These are phyloP conservation scores for Gastrolobium villosum DNA, from an alignment of 306 rosid genomes.

Conservation along the genomic window DNA sequence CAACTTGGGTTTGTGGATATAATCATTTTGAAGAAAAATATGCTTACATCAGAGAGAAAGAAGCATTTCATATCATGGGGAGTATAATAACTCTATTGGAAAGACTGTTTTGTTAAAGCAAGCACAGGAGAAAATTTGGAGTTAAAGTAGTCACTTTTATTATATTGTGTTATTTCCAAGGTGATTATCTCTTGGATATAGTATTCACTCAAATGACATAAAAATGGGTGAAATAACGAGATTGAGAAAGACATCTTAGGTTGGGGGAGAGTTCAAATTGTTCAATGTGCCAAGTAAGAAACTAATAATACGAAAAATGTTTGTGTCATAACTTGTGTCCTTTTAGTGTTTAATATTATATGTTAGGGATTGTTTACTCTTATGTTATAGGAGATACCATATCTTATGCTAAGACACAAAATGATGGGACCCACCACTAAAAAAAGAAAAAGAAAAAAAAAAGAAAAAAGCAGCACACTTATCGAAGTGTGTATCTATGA, in stretches of 20 bases:
- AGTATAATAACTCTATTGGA: slow-evolving; percentile 58
- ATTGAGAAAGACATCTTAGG: slow-evolving; percentile 37
- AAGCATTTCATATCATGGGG: slow-evolving; percentile 60
- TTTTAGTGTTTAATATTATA: no score
- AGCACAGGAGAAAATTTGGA: slow-evolving; percentile 50
- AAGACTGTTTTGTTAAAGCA: slow-evolving; percentile 64
- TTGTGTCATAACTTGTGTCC: no score
- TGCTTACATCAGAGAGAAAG: slow-evolving; percentile 69
- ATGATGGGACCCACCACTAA: no score
- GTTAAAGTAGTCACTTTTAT: slow-evolving; percentile 59
- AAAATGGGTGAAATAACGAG: slow-evolving; percentile 29
- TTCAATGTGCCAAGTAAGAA: no score
- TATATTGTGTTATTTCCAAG: slow-evolving; percentile 52
- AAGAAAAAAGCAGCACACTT: no score
- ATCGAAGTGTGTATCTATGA: no score
- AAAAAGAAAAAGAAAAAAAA: no score
- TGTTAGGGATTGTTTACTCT: no score
- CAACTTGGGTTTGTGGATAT: slow-evolving; percentile 77
- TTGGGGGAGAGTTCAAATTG: background rate
- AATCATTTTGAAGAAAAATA: slow-evolving; percentile 64
- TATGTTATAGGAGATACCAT: no score
- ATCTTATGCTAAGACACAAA: no score
- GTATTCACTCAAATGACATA: slow-evolving; percentile 50
- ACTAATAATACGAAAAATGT: no score
- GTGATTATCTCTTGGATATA: slow-evolving; percentile 44